Base-by-base conservation (phyloP, 2,329 filamentous ascomycete genomes). In the Dichotomopilus funicola region DNA sequence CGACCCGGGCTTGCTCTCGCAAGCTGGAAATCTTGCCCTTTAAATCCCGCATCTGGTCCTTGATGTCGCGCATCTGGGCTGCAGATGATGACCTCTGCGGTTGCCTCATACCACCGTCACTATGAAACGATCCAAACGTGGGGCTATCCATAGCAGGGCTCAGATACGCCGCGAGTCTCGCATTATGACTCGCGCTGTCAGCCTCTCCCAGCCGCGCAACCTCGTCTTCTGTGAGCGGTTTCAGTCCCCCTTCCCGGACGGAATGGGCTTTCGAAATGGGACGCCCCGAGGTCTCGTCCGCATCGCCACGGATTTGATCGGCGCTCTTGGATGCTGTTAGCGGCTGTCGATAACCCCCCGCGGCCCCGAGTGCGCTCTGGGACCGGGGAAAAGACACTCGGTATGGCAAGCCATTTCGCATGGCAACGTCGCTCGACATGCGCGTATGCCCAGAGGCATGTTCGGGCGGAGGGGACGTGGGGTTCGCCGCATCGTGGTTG, bases 11-110 rank as follows among this genome's bases (percentile, higher is more conserved):
- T 63, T 89, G 86, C 59, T 91, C 84, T 63, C 88, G 87, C 43
- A 96, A 71, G 12, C 78, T 87, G 1, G 89, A 91, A 38, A 96
- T 91, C 65, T 90, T 89, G 57, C 88, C 89, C 66, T 91, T 91
- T 47, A 96, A 76, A 52, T 88, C 89, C 54, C 87, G 85, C 81
- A 96, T 89, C 68, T 95, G 90, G 61, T 90, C 86, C 58, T 89
- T 89, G 44, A 96, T 75, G 51, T 81, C 80, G 7, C 86, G 83
- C 66, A 89, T 83, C 65, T 88, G 85, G 11, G 85, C 79, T n/a
- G 83, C 83, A 0, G 89, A 92, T 11, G 83, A 78, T 2, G 88
- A 85, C 13, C 88, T 79, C 33, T 80, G 80, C 7, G 76, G 52
- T 19, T 54, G 77, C 44, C 75, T 72, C 8, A 76, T 74, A n/a